A percentile compares a stretch with the other conserved stretches of the same genome.
These are phyloP conservation scores for Xanthoparmelia taractica DNA, from an alignment of 495 filamentous ascomycete genomes.

Conservation along the genomic window DNA sequence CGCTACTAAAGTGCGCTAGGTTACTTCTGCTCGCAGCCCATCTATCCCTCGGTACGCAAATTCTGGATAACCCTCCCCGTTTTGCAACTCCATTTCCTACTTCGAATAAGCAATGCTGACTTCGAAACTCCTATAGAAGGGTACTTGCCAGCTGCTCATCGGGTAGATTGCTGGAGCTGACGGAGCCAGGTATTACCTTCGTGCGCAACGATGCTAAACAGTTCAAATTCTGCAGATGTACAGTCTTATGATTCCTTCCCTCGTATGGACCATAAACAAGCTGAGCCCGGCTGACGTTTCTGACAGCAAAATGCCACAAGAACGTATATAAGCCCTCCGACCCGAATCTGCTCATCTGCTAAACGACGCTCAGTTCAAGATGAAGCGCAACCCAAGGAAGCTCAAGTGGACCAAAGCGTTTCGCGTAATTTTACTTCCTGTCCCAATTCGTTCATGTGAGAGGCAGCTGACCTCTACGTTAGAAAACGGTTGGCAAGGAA, in stretches of 20 bases:
- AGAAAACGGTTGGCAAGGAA: constrained; percentile 75
- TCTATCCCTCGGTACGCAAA: constrained; percentile 55
- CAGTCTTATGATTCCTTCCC: background rate
- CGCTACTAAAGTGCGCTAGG: constrained; percentile 26
- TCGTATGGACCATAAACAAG: background rate
- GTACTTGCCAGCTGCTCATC: background rate
- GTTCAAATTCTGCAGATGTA: constrained; percentile 66
- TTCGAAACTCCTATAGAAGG: background rate
- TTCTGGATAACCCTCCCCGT: background rate
- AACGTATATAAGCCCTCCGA: constrained; percentile 41
- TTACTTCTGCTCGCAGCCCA: constrained; percentile 80
- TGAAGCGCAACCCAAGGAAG: constrained; percentile 83
- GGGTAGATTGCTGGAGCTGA: background rate
- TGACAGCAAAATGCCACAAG: constrained; percentile 71
- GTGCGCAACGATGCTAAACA: constrained; percentile 70
- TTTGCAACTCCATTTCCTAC: background rate
- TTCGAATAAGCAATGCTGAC: background rate
- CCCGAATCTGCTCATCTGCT: background rate
- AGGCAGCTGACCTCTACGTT: constrained; percentile 36
- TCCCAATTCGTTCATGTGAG: background rate
- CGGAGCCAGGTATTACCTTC: constrained; percentile 62
- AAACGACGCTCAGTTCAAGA: constrained; percentile 60
- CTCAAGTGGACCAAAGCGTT: constrained; percentile 75
- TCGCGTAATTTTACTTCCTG: constrained; percentile 18
- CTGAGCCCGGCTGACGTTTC: background rate